A percentile compares a stretch with the other conserved stretches of the same genome.
Evolutionary conservation across 2,329 filamentous ascomycete genomes (phyloP).

Genomic region (Penicillium sp.): DNA sequence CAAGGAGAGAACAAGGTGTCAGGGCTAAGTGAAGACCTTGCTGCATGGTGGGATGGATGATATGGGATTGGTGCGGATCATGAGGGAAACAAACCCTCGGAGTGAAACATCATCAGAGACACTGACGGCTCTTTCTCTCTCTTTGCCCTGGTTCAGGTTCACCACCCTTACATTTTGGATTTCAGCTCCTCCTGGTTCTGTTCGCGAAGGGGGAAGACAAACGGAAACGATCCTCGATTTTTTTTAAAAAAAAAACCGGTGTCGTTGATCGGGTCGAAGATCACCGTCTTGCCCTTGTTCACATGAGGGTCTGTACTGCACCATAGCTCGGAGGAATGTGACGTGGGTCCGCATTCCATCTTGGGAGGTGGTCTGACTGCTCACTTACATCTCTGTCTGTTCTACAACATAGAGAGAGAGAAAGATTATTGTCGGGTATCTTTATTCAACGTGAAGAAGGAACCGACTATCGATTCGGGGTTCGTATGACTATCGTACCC

Average conservation of each 20-base stretch:
- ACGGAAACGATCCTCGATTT: conserved; percentile 1
- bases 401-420: neutral
- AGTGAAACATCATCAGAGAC: conserved; percentile 7
- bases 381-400: neutral
- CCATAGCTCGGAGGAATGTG: conserved; percentile 6
- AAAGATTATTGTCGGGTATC: neutral
- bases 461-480: neutral
- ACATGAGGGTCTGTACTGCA: neutral
- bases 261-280: neutral
- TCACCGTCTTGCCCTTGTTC: neutral
- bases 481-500: neutral
- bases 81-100: neutral
- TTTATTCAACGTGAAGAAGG: neutral
- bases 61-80: conserved; percentile 1
- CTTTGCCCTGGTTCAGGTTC: neutral
- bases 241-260: neutral
- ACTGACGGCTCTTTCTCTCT: neutral
- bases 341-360: neutral
- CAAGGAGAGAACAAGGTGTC: neutral
- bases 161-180: conserved; percentile 8
- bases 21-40: conserved; percentile 1
- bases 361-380: neutral
- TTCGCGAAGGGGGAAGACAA: neutral
- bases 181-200: neutral
- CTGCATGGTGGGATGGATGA: neutral